These are phyloP conservation scores for Pichia thaimueangensis DNA, from an alignment of 805 yeast genomes.

Conservation along the genomic window DNA sequence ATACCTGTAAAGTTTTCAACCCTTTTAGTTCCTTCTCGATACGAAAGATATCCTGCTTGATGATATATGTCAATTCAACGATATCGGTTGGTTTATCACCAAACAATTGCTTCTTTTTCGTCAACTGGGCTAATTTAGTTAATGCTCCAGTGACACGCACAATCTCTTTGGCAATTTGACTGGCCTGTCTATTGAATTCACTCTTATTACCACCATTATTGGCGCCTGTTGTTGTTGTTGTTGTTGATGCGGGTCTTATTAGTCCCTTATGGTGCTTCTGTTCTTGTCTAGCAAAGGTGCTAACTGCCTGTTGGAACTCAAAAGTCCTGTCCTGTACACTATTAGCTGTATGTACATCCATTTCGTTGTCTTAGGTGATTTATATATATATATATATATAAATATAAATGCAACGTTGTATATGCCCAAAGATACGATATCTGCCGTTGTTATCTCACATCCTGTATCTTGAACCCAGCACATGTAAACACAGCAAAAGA, in stretches of 20 bases:
- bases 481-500: no score
- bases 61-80: constrained; percentile 81
- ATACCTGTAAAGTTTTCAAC: constrained; percentile 34
- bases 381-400: no score
- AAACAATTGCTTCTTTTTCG: constrained; percentile 83
- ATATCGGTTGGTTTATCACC: constrained; percentile 94
- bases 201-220: constrained; percentile 31
- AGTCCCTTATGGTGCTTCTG: constrained; percentile 10
- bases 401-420: no score
- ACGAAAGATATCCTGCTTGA: constrained; percentile 79
- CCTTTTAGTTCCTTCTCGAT: constrained; percentile 66
- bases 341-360: constrained; percentile 25
- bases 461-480: no score
- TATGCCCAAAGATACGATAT: no score
- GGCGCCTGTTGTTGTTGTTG: constrained; percentile 7
- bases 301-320: constrained; percentile 89
- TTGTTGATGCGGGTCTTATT: not conserved
- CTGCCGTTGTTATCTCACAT: no score
- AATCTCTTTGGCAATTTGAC: constrained; percentile 81
- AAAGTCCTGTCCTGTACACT: constrained; percentile 74
- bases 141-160: constrained; percentile 77
- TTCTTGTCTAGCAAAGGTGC: constrained; percentile 56
- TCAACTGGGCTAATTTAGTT: constrained; percentile 70
- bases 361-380: no score
- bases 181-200: constrained; percentile 66